Base-by-base conservation (phyloP, 75 land plant species). In the Cunninghamia lanceolata region DNA sequence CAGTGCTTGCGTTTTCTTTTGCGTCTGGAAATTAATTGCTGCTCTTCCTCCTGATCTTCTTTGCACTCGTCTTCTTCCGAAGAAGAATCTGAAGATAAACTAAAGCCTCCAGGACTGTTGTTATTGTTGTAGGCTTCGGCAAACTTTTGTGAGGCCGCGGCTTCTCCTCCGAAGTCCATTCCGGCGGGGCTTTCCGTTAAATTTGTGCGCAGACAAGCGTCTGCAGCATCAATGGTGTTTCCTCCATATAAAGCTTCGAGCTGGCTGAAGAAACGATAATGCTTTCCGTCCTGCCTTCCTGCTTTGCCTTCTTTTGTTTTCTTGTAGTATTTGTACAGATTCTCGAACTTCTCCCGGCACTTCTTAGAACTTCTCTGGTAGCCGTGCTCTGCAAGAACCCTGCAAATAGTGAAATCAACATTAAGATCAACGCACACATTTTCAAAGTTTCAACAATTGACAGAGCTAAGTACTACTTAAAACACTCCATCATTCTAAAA, bases 321-420 rank as follows among this genome's bases (percentile, higher is more conserved):
- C 93, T 93, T 96, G 91, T 96, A 95, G 88, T 96, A 96, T 84
- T 96, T 96, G 94, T 95, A 91, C 86, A 96, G 84, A 84, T 96
- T 96, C 87, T 96, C 98, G 82, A 96, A 91, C 85, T 96, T 96
- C 93, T 96, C 98, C 79, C 90, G 91, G 91, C 98, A 96, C 84
- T 96, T 96, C 91, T 95, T 96, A 52, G 94, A 94, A 85, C 96
- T 95, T 50, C 98, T 88, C 42, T 95, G 93, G 85, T 93, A 96
- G 4, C 98, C 98, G 83, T 92, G 88, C 75, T 93, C 96, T 38
- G 89, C 93, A 90, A 95, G 88, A 30, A 89, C 91, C 90, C 97
- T 95, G 90, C 86, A 86, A 45, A 35, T 21, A 45, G 38, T 38
- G 16, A 32, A 59, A 36, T 32, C 45, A 25, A 15, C 47, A 84